These are phyloP conservation scores for Leccinum fuscescens DNA, from an alignment of 1,284 basidiomycete genomes.

Conservation along the genomic window DNA sequence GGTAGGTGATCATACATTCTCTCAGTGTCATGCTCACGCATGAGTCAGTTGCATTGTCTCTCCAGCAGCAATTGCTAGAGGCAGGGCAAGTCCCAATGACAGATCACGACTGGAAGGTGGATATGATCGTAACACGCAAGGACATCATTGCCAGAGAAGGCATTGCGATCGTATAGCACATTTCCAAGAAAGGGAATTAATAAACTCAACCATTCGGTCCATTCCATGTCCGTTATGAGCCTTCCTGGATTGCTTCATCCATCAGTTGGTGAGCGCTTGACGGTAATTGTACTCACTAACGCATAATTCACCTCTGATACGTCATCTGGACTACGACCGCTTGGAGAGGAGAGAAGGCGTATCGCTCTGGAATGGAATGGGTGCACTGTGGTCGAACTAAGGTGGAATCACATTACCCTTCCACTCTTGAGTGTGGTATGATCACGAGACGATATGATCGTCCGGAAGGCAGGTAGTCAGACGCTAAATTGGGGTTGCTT, in stretches of 20 bases:
- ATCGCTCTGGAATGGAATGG: slow-evolving; percentile 26
- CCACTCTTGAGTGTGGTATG: slow-evolving; percentile 27
- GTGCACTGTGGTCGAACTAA: slow-evolving; percentile 6
- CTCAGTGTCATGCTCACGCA: slow-evolving; percentile 13
- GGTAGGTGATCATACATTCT: slow-evolving; percentile 38
- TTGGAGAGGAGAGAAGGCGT: slow-evolving; percentile 33
- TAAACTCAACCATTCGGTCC: neutral
- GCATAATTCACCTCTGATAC: slow-evolving; percentile 25
- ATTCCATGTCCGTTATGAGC: slow-evolving; percentile 25
- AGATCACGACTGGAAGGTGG: slow-evolving; percentile 66
- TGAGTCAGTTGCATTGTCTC: slow-evolving; percentile 55
- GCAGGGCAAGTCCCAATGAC: slow-evolving; percentile 53
- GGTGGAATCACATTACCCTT: slow-evolving; percentile 32
- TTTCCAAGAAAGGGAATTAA: neutral
- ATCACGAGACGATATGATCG: slow-evolving; percentile 34
- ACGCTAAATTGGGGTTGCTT: slow-evolving; percentile 23
- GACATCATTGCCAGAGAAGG: slow-evolving; percentile 27
- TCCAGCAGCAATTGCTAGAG: slow-evolving; percentile 65
- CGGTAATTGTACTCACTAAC: slow-evolving; percentile 31
- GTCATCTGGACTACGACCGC: slow-evolving; percentile 13
- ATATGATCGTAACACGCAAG: slow-evolving; percentile 61
- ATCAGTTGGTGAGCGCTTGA: slow-evolving; percentile 9
- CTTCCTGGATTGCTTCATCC: slow-evolving; percentile 14
- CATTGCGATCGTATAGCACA: slow-evolving; percentile 17
- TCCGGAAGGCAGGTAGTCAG: slow-evolving; percentile 36